Evolutionary conservation across 495 filamentous ascomycete species (phyloP).

Genomic region (Podospora pseudoanserina): DNA sequence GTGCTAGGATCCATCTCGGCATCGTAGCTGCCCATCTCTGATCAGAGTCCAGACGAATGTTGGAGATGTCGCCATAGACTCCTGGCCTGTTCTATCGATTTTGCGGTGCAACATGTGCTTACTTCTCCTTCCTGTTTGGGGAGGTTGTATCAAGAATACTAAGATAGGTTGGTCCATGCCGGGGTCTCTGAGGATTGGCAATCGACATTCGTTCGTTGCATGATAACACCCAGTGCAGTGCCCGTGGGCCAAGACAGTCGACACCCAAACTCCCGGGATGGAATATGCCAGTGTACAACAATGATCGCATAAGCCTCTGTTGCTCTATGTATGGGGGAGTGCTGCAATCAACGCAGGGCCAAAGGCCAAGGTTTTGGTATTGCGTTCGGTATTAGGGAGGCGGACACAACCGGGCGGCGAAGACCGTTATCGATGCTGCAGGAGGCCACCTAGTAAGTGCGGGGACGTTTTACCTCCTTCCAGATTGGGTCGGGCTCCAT

Average conservation of each 20-base stretch:
- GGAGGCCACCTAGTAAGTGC: background rate
- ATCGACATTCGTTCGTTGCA: background rate
- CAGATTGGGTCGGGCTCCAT: background rate
- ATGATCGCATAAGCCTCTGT: too few relatives aligned
- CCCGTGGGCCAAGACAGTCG: background rate
- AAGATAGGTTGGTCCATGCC: background rate
- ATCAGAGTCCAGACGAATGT: background rate
- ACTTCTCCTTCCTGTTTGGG: constrained; percentile 7
- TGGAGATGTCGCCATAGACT: background rate
- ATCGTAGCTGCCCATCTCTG: background rate
- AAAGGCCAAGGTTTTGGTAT: background rate
- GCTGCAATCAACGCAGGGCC: background rate
- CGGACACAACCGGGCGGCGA: background rate
- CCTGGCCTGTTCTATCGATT: background rate
- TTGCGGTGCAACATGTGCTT: background rate
- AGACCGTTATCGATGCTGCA: background rate
- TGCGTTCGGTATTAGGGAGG: background rate
- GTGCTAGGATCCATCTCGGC: background rate
- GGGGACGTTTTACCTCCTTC: background rate
- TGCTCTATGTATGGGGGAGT: background rate
- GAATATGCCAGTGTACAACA: too few relatives aligned
- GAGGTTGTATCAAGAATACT: constrained; percentile 4
- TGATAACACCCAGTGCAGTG: background rate
- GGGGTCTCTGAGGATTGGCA: background rate
- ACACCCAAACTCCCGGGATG: background rate